Evolutionary conservation across 495 filamentous ascomycete genomes (phyloP).

Genomic region (Darksidea phi): DNA sequence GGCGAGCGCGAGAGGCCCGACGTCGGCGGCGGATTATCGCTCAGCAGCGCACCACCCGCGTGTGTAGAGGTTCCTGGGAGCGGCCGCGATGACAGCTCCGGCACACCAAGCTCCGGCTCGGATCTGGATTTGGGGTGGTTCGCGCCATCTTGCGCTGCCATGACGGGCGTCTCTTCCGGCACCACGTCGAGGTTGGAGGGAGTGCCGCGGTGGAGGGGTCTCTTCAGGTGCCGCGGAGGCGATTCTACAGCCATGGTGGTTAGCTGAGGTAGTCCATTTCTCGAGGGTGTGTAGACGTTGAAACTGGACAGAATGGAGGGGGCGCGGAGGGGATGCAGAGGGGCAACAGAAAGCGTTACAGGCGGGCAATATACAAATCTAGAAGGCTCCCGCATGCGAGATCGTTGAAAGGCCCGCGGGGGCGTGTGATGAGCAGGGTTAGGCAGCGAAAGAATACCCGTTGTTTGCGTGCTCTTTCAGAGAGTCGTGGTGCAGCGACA

Average conservation of each 20-base stretch:
- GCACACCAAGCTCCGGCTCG: conserved; percentile 35
- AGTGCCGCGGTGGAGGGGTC: conserved; percentile 28
- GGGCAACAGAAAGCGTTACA: not conserved
- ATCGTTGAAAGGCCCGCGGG: conserved; percentile 2
- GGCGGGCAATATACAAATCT: conserved; percentile 5
- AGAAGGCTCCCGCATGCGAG: conserved; percentile 7
- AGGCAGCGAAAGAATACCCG: not conserved
- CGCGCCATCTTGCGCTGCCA: conserved; percentile 37
- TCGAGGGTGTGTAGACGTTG: not conserved
- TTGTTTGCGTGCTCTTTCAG: too few species aligned
- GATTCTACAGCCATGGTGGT: conserved; percentile 33
- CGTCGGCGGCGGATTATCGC: conserved; percentile 42
- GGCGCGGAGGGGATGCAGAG: conserved; percentile 11
- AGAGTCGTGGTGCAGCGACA: too few species aligned
- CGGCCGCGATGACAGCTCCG: conserved; percentile 26
- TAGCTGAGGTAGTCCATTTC: conserved; percentile 4
- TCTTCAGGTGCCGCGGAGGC: conserved; percentile 22
- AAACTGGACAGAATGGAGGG: not conserved
- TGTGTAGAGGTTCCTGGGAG: conserved; percentile 32
- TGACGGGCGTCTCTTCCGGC: conserved; percentile 28
- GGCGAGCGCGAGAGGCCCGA: conserved; percentile 64
- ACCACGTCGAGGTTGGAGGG: conserved; percentile 22
- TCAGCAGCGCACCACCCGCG: conserved; percentile 23
- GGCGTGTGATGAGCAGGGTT: conserved; percentile 11
- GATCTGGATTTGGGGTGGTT: conserved; percentile 31